These are phyloP conservation scores for Silene noctiflora DNA, from an alignment of 179 eudicot genomes.

Conservation along the genomic window DNA sequence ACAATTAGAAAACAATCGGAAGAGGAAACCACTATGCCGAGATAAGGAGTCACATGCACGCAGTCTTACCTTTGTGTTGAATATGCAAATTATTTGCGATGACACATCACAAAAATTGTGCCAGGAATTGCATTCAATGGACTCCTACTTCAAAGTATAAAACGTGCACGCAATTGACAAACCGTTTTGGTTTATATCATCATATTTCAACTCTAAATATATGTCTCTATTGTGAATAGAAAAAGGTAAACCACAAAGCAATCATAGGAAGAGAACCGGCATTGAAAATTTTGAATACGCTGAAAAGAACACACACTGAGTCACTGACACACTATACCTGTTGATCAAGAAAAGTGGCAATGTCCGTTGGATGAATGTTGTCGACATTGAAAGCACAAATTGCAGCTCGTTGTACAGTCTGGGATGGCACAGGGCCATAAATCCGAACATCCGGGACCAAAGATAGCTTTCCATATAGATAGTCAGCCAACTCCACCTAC, in stretches of 20 bases:
- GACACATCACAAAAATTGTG: background rate
- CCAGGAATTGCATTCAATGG: background rate
- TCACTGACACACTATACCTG: constrained; percentile 67
- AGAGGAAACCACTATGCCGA: background rate
- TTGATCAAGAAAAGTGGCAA: constrained; percentile 91
- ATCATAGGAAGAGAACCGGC: background rate
- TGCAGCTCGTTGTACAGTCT: constrained; percentile 67
- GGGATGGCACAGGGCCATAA: constrained; percentile 82
- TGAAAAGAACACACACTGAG: background rate
- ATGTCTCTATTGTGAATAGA: background rate
- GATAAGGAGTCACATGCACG: background rate
- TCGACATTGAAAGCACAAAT: constrained; percentile 86
- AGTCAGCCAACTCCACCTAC: constrained; percentile 74
- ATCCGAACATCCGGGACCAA: constrained; percentile 64
- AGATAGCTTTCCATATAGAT: constrained; percentile 56
- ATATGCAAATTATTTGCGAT: background rate
- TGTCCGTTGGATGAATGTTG: constrained; percentile 77
- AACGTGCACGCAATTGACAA: background rate
- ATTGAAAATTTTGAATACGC: background rate
- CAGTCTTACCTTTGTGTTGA: background rate
- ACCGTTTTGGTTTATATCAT: too few species aligned
- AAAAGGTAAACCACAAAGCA: background rate
- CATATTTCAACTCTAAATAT: background rate
- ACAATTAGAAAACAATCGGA: background rate
- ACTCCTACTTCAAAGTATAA: background rate